Evolutionary conservation across 768 basidiomycete species (phyloP).

Genomic region (Boletus vermiculosoides): DNA sequence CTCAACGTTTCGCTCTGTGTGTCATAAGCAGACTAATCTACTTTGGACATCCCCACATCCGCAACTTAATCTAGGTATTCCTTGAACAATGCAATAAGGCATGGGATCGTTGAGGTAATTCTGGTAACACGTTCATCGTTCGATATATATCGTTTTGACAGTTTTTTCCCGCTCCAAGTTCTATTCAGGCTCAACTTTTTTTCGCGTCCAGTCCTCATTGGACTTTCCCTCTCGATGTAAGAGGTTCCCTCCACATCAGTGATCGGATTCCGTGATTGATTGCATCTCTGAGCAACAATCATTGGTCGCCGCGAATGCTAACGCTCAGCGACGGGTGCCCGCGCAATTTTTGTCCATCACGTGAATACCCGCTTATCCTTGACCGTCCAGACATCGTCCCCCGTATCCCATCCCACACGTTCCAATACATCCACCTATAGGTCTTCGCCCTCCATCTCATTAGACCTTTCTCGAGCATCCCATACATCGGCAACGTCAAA

Average conservation of each 20-base stretch:
- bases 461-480: constrained; percentile 5
- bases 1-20: constrained; percentile 5
- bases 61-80: constrained; percentile 9
- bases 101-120: constrained; percentile 18
- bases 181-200: constrained; percentile 1
- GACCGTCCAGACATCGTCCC: background rate
- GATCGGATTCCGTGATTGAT: background rate
- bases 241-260: background rate
- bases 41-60: background rate
- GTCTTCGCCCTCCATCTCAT: background rate
- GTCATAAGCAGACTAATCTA: background rate
- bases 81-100: background rate
- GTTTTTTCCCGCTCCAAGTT: constrained; percentile 13
- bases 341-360: background rate
- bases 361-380: background rate
- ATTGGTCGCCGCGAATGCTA: background rate
- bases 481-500: constrained; percentile 5
- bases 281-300: background rate
- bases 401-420: background rate
- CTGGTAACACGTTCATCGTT: constrained; percentile 6
- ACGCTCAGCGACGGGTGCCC: background rate
- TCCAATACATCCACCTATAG: background rate
- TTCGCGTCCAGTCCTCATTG: background rate
- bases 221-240: background rate
- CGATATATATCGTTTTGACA: constrained; percentile 8